These are phyloP conservation scores for Strombidium stylifer DNA, from an alignment of 73 alveolate genomes.

Conservation along the genomic window DNA sequence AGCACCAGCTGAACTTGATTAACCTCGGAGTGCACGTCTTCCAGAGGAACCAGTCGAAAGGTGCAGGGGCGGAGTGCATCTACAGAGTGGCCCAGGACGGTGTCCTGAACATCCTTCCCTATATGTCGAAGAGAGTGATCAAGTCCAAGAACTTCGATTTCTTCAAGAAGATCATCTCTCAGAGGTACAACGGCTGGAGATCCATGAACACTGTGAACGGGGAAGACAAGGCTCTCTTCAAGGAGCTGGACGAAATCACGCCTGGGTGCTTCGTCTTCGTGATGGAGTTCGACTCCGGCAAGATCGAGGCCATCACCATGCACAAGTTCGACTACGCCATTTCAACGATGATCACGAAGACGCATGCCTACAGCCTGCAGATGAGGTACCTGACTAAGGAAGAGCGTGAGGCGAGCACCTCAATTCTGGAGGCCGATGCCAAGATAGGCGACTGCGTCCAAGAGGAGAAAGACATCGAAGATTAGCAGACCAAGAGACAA, in stretches of 20 bases:
- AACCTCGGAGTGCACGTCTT: slow-evolving; percentile 82
- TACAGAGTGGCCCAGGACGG: slow-evolving; percentile 83
- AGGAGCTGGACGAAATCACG: slow-evolving; percentile 26
- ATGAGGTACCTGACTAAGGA: slow-evolving; percentile 15
- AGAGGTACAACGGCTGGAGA: slow-evolving; percentile 44
- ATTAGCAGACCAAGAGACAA: no score
- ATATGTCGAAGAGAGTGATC: slow-evolving; percentile 71
- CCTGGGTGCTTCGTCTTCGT: slow-evolving; percentile 78
- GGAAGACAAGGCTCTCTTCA: no score
- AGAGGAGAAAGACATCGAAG: no score
- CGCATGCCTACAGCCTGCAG: slow-evolving; percentile 6
- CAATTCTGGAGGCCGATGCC: not conserved
- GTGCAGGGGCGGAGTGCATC: slow-evolving; percentile 55
- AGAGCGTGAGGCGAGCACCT: not conserved
- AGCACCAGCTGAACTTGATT: slow-evolving; percentile 45
- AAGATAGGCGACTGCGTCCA: no score
- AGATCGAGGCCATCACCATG: slow-evolving; percentile 43
- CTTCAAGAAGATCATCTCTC: slow-evolving; percentile 43
- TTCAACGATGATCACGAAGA: slow-evolving; percentile 29
- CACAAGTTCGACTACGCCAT: slow-evolving; percentile 35
- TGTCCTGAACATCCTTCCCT: slow-evolving; percentile 65
- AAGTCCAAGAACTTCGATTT: slow-evolving; percentile 39
- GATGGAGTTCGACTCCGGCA: slow-evolving; percentile 43
- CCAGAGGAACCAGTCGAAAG: slow-evolving; percentile 62
- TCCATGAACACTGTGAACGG: slow-evolving; percentile 48